Base-by-base conservation (phyloP, 2,329 filamentous ascomycete genomes). In the Thelonectria blattea region DNA sequence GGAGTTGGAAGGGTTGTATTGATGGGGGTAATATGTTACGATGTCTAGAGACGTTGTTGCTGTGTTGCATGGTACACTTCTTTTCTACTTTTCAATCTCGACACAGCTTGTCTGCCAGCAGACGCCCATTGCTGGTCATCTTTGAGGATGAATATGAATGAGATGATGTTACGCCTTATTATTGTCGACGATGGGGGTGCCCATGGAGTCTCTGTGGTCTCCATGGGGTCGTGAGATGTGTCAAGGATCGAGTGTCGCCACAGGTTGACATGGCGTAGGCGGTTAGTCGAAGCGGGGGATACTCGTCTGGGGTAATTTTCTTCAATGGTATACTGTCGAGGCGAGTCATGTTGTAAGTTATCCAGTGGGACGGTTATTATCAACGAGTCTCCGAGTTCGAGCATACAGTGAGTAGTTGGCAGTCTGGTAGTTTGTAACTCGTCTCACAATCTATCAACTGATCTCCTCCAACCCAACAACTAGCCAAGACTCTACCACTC, bases 81-180 rank as follows among this genome's bases (percentile, higher is more conserved):
- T 45, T 22, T 39, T 46, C 27, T 53, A 46, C 2, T 12, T 24
- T 10, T 27, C 32, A 14, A n/a, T 15, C 14, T 37, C 14, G 9
- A 11, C 9, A 34, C 9, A 14, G 27, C n/a, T n/a, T n/a, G 17
- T 20, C 46, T 34, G 14, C 43, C 17, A 39, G 41, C 46, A 34
- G 15, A 42, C 43, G 52, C 34, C 45, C 45, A 41, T 48, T 30
- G 41, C 41, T 46, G 3, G 22, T 53, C 51, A 46, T 34, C 39
- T 48, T 32, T n/a, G 45, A 14, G 7, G 10, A 12, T 48, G 45
- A 22, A 20, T 12, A 45, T 30, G 22, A 30, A n/a, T 3, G 30
- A n/a, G 11, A n/a, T 8, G 20, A n/a, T n/a, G 30, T 15, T 30
- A 47, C 42, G 42, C 42, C 42, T 45, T 45, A 20, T 22, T 2